Conservation (phyloP, 2,329 filamentous ascomycete species). For the Catunica adiposa region DNA sequence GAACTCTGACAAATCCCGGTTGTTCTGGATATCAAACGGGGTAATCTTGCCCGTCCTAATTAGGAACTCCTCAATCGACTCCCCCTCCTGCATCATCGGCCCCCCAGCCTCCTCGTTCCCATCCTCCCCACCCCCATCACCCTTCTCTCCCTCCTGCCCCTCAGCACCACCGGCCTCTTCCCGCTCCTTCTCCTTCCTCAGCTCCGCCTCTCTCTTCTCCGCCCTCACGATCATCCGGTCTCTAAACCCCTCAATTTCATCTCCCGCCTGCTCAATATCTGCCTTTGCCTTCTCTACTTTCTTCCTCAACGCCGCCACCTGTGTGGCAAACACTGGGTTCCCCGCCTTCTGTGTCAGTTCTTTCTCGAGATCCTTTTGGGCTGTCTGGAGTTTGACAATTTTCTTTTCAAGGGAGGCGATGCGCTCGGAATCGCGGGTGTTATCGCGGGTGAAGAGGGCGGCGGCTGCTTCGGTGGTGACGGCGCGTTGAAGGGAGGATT, state of each 20-base stretch:
- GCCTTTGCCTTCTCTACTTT: slow-evolving; percentile 43
- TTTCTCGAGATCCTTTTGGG: slow-evolving; percentile 26
- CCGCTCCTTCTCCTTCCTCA: slow-evolving; percentile 37
- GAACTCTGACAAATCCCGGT: slow-evolving; percentile 48
- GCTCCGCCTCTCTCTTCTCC: slow-evolving; percentile 36
- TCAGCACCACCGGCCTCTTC: not conserved
- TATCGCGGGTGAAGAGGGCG: slow-evolving; percentile 43
- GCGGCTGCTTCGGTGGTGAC: slow-evolving; percentile 50
- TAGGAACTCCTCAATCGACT: slow-evolving; percentile 74
- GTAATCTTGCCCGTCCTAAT: slow-evolving; percentile 97
- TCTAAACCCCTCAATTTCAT: slow-evolving; percentile 66
- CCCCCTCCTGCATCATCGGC: slow-evolving; percentile 30
- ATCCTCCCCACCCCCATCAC: not conserved
- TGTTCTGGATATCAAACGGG: slow-evolving; percentile 61
- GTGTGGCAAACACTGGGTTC: slow-evolving; percentile 17
- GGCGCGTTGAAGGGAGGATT: slow-evolving; percentile 80
- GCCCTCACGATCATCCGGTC: slow-evolving; percentile 53
- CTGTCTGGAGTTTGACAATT: slow-evolving; percentile 47
- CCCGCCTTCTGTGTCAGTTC: slow-evolving; percentile 28
- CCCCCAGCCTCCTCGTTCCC: no score
- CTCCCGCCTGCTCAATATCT: slow-evolving; percentile 46
- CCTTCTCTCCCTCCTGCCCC: not conserved
- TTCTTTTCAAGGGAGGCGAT: slow-evolving; percentile 41
- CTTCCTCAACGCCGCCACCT: slow-evolving; percentile 36
- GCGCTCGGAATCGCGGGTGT: slow-evolving; percentile 44